A percentile compares a stretch with the other conserved stretches of the same genome.
Evolutionary conservation across 805 yeast genomes (phyloP).

Genomic region (Starmerella vitae): DNA sequence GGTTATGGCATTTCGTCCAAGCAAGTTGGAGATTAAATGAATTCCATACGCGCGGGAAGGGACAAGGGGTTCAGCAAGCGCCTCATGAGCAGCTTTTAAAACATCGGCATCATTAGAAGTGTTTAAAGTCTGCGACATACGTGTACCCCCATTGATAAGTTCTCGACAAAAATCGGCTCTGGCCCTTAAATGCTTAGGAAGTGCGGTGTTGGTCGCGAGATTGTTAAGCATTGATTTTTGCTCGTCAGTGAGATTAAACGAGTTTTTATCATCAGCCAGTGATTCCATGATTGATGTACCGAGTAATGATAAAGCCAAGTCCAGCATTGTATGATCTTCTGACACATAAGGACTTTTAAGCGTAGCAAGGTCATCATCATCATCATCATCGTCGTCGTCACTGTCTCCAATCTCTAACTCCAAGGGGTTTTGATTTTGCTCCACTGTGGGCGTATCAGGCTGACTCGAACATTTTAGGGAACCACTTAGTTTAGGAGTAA

Average conservation of each 20-base stretch:
- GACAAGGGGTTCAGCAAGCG: slow-evolving; percentile 61
- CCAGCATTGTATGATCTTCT: slow-evolving; percentile 26
- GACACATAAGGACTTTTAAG: neutral
- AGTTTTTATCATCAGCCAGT: slow-evolving; percentile 6
- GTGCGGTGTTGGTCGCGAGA: neutral
- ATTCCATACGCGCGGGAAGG: slow-evolving; percentile 85
- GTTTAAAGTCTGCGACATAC: slow-evolving; percentile 9
- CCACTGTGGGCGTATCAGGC: slow-evolving; percentile 20
- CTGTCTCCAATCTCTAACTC: slow-evolving; percentile 3
- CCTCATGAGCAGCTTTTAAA: slow-evolving; percentile 47
- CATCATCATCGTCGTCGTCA: slow-evolving; percentile 13
- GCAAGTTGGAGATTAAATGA: slow-evolving; percentile 43
- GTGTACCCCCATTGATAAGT: slow-evolving; percentile 7
- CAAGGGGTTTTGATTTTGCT: slow-evolving; percentile 11
- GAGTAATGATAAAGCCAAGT: slow-evolving; percentile 25
- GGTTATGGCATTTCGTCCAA: slow-evolving; percentile 34
- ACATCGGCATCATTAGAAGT: slow-evolving; percentile 9
- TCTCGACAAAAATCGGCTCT: slow-evolving; percentile 19
- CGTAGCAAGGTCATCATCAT: slow-evolving; percentile 23
- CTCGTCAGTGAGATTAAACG: slow-evolving; percentile 13
- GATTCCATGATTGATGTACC: slow-evolving; percentile 25
- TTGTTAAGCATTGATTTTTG: neutral
- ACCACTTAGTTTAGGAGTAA: slow-evolving; percentile 19
- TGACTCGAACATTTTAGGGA: too few species aligned
- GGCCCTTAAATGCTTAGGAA: slow-evolving; percentile 8